Evolutionary conservation across 768 basidiomycete genomes (phyloP), one percentile per base, ranked within the genome.

Genomic region (Suillus subaureus): DNA sequence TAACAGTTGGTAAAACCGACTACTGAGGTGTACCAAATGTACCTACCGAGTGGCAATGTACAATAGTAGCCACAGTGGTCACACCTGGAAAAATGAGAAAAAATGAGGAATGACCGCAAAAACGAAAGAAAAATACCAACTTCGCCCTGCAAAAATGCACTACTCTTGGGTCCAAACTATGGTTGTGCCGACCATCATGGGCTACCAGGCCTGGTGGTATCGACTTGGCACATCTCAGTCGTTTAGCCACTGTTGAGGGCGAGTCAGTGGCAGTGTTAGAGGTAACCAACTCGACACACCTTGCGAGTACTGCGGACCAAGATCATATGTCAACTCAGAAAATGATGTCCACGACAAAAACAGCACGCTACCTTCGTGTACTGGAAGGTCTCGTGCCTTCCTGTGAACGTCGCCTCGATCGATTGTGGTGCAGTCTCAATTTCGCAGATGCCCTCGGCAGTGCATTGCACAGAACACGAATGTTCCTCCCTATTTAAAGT

Each of bases 401-500:
- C 89, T 0, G 82, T 83, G 67, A 89, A 89, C 0, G 86, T 88
- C 6, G 87, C 85, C 69, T 88, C 84, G 40, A 89, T 82, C 0
- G 87, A 84, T 61, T 85, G 82, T 0, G 88, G 88, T 0, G 81
- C 77, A 0, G 83, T 86, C 61, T 88, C 82, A 16, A 89, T 88
- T 55, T 87, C 79, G 63, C 88, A 89, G 23, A 83, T 84, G 4
- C 89, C 88, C 1, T 71, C 69, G 0, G 80, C 76, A 21, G 74
- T 67, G 64, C 88, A 89, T 3, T 76, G 45, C 0, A 78, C 71
- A 16, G 69, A 58, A 66, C 87, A 89, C 21, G 78, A 62, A 69
- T 89, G 87, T 23, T 79, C 76, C 77, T 89, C 82, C 2, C 87
- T 89, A 55, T 49, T 28, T 12, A 6, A 9, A 1, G 31, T 71